These are phyloP conservation scores for Penicillium rolfsii DNA, from an alignment of 2,329 filamentous ascomycete genomes.

Conservation along the genomic window DNA sequence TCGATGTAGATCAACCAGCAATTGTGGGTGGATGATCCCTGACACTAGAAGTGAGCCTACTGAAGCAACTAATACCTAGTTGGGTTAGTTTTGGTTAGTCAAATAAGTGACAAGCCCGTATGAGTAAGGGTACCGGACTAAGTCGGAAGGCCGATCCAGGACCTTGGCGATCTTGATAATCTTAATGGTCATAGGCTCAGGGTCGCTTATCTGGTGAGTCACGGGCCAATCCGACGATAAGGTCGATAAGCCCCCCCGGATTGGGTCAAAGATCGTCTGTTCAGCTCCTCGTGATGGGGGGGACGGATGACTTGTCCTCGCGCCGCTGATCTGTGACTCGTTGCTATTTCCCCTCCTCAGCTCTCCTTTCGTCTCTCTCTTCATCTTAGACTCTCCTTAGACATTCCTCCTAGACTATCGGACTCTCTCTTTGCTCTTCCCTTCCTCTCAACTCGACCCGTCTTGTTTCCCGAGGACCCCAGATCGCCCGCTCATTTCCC, in stretches of 20 bases:
- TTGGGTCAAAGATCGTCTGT: constrained; percentile 10
- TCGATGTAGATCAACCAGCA: no score
- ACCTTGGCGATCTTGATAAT: neutral
- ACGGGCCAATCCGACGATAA: constrained; percentile 7
- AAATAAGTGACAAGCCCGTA: neutral
- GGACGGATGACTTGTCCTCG: constrained; percentile 15
- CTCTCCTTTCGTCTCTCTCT: neutral
- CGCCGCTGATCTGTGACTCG: neutral
- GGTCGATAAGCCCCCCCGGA: constrained; percentile 5
- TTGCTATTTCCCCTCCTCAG: neutral
- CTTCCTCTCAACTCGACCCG: neutral
- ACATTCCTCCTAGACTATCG: neutral
- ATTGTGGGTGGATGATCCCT: no score
- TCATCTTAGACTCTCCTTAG: neutral
- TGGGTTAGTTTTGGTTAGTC: no score
- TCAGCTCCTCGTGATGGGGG: constrained; percentile 17
- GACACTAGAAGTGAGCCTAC: no score
- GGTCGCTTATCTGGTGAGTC: constrained; percentile 22
- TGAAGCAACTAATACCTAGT: no score
- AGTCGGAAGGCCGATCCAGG: neutral
- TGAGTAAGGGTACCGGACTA: neutral
- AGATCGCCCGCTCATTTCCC: constrained; percentile 5
- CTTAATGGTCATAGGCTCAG: constrained; percentile 8
- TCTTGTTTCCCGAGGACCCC: neutral
- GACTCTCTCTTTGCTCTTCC: neutral